Conservation (phyloP, 768 basidiomycete species). For the Boletus reticulatus region DNA sequence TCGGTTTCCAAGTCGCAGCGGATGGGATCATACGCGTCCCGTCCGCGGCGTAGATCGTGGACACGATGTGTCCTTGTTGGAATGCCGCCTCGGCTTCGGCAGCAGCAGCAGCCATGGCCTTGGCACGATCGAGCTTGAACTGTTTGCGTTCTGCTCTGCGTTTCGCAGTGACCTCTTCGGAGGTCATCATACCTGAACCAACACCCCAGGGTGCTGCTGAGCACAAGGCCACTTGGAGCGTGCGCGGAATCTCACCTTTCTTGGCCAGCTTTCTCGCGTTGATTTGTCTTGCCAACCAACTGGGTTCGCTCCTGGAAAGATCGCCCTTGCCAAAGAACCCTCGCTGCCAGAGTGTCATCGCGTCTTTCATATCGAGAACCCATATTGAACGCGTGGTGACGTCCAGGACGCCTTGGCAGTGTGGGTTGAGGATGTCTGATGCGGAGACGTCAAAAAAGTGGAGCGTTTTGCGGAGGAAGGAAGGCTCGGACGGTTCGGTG, state of each 20-base stretch:
- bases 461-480: conserved; percentile 44
- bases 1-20: conserved; percentile 76
- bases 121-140: conserved; percentile 90
- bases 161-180: conserved; percentile 88
- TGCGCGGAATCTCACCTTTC: conserved; percentile 44
- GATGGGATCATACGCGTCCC: conserved; percentile 58
- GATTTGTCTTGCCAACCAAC: conserved; percentile 81
- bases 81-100: conserved; percentile 80
- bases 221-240: not conserved
- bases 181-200: conserved; percentile 46
- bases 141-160: conserved; percentile 86
- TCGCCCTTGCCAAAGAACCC: conserved; percentile 99
- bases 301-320: conserved; percentile 92
- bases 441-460: conserved; percentile 56
- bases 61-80: conserved; percentile 62
- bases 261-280: conserved; percentile 54
- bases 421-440: conserved; percentile 65
- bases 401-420: conserved; percentile 78
- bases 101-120: conserved; percentile 79
- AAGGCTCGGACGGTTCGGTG: conserved; percentile 37
- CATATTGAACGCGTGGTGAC: conserved; percentile 82
- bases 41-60: conserved; percentile 55
- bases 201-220: no score
- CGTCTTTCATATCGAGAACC: conserved; percentile 65
- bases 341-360: conserved; percentile 73